Evolutionary conservation across 306 rosid species (phyloP).

Genomic region (Ormosia emarginata): DNA sequence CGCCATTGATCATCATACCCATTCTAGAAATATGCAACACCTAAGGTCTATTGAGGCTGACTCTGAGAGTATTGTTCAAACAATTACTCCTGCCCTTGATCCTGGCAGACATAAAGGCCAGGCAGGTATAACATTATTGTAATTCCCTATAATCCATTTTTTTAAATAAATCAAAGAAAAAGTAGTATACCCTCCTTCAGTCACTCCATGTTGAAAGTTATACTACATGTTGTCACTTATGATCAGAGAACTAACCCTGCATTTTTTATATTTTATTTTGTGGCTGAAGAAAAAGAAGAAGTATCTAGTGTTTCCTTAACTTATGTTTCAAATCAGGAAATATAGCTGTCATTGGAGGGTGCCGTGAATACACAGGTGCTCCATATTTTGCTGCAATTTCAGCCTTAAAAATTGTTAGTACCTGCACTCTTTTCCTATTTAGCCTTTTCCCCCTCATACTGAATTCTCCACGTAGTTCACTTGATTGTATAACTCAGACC

Average conservation of each 20-base stretch:
- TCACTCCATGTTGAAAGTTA: not conserved
- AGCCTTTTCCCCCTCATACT: not conserved
- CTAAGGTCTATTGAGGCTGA: constrained; percentile 52
- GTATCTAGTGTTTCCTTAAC: constrained; percentile 2
- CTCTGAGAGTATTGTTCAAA: constrained; percentile 55
- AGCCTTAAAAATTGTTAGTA: constrained; percentile 77
- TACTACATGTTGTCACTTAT: not conserved
- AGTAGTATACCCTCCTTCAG: not conserved
- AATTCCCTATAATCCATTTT: too few relatives aligned
- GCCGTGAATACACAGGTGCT: constrained; percentile 99
- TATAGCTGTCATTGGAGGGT: constrained; percentile 89
- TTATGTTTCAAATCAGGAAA: constrained; percentile 60
- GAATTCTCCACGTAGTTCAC: not conserved
- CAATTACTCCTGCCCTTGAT: constrained; percentile 76
- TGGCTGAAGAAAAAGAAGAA: not conserved
- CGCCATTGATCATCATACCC: constrained; percentile 20
- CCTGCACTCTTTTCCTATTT: not conserved
- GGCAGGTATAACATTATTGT: constrained; percentile 51
- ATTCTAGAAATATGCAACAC: constrained; percentile 40
- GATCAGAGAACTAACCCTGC: not conserved
- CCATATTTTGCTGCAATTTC: constrained; percentile 97
- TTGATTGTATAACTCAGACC: too few relatives aligned
- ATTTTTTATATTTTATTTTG: not conserved
- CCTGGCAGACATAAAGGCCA: constrained; percentile 74
- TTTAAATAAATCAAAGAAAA: too few relatives aligned